Evolutionary conservation across 805 yeast genomes (phyloP), one percentile per base, ranked within the genome.

Genomic region (Candida endomychidarum): DNA sequence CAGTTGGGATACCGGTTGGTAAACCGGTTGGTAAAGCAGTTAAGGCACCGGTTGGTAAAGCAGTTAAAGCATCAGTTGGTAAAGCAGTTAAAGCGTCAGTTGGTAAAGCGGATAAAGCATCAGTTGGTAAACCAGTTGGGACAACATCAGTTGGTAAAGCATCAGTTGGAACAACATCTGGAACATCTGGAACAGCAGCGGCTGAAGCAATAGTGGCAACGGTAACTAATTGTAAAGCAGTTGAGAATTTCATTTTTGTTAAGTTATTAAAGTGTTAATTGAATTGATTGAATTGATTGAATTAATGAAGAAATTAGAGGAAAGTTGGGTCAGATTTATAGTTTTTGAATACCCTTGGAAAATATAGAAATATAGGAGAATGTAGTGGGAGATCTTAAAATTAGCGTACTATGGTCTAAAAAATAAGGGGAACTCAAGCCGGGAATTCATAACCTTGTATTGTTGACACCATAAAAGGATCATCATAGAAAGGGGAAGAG

Each of bases 81-180:
- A 37, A 30, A 14, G 18, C 29, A 26, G 33, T 19, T 20, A 18
- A 18, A 12, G 17, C 22, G 23, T 27, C 38, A 24, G 37, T 24
- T 38, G 41, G 41, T 8, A 38, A 37, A 14, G 18, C 36, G 5
- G 28, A 15, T 16, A 34, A 23, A 15, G 25, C 10, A 34, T 7
- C 44, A 38, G 42, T 43, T 40, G 48, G 48, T 15, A 41, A 26
- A 41, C 24, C 42, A 24, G 39, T 26, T 29, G 41, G 41, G n/a
- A n/a, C n/a, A 26, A 37, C 30, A 32, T 21, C 40, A 24, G 40
- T 29, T 30, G 43, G 43, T 21, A 37, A 21, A 32, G 24, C 37
- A n/a, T 17, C 31, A 16, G 41, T 23, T 10, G 34, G 34, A 14
- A 28, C 18, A 28, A 8, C 16, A 21, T 8, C n/a, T 25, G n/a